phyloP scores from a whole-genome alignment of 2,329 filamentous ascomycete species.

The Cercospora beticola region DNA sequence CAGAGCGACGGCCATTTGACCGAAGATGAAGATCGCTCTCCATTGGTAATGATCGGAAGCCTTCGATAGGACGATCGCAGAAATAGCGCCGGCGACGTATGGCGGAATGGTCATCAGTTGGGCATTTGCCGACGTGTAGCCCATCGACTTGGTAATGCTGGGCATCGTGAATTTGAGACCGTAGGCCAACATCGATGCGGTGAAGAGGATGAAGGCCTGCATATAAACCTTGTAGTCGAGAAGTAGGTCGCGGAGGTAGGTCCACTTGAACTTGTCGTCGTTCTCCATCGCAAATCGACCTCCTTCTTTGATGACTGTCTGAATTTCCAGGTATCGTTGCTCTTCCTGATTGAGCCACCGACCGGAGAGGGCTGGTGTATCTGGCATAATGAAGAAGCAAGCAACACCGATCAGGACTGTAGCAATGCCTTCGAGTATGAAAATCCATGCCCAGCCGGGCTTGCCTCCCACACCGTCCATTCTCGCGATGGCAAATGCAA shows the following conservation, averaged over 20 bases:
- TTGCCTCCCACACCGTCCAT: neutral
- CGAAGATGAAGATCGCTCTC: neutral
- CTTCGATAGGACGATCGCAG: neutral
- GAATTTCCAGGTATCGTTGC: neutral
- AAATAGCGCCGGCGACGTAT: neutral
- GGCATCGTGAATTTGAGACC: neutral
- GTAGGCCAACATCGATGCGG: neutral
- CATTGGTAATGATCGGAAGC: neutral
- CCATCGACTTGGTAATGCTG: neutral
- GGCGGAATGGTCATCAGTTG: neutral
- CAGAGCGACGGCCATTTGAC: neutral
- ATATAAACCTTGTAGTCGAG: neutral
- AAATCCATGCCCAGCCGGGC: neutral
- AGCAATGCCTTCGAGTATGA: neutral
- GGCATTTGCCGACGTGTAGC: neutral
- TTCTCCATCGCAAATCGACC: constrained; percentile 21
- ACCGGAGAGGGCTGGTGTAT: neutral
- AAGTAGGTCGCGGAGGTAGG: constrained; percentile 26
- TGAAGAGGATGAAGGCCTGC: neutral
- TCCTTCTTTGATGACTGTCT: constrained; percentile 26
- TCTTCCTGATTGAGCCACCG: neutral
- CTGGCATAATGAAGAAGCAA: neutral
- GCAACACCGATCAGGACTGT: neutral
- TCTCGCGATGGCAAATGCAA: neutral
- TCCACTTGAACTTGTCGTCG: constrained; percentile 30